phyloP scores from a whole-genome alignment of 106 monocot species.

The Dendrobium chrysotoxum region DNA sequence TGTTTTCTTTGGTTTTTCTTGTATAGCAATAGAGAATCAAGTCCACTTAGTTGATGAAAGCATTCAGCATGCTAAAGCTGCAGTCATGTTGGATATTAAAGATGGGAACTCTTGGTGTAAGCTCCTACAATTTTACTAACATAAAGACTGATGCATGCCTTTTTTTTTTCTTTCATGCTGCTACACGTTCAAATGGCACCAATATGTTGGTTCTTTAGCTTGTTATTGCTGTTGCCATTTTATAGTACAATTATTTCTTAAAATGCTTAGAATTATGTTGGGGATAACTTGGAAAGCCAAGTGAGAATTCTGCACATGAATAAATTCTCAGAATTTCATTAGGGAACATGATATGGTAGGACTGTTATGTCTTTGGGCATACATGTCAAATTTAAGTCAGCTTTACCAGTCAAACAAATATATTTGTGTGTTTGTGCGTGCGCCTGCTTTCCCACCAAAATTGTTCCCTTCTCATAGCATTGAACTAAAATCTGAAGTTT shows the following conservation, averaged over 20 bases:
- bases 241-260: background rate
- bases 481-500: background rate
- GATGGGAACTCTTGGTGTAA: slow-evolving; percentile 99
- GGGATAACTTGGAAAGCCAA: background rate
- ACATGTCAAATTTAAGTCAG: background rate
- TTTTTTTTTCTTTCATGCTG: background rate
- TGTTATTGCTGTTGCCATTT: background rate
- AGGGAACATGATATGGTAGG: background rate
- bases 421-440: background rate
- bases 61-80: slow-evolving; percentile 86
- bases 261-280: background rate
- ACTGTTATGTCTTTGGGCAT: background rate
- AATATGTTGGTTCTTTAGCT: background rate
- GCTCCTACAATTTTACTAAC: slow-evolving; percentile 7
- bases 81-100: slow-evolving; percentile 77
- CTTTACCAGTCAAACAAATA: too few relatives aligned
- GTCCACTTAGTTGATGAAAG: slow-evolving; percentile 69
- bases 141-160: background rate
- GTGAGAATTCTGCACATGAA: background rate
- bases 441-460: background rate
- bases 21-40: slow-evolving; percentile 59
- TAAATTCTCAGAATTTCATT: background rate
- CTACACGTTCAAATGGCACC: background rate
- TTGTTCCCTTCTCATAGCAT: background rate
- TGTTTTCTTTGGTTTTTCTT: slow-evolving; percentile 13